Conservation (phyloP, 1,284 basidiomycete species). For the Cryptococcus sp. region DNA sequence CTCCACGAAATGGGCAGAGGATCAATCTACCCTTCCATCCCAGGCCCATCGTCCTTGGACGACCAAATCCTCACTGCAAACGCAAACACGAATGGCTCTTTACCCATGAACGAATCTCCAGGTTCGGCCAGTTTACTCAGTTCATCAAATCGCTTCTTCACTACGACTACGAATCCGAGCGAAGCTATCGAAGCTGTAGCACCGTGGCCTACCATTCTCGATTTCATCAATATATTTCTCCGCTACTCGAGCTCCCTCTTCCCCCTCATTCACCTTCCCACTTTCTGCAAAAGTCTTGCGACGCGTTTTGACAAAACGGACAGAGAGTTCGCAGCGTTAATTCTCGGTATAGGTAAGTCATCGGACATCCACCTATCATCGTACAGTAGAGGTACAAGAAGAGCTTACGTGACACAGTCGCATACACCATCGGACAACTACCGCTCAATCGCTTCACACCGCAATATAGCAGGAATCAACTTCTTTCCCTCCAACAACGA, state of each 20-base stretch:
- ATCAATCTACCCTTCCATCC: too few relatives aligned
- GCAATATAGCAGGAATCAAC: slow-evolving; percentile 16
- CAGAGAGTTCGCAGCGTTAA: slow-evolving; percentile 19
- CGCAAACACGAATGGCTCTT: background rate
- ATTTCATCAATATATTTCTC: slow-evolving; percentile 24
- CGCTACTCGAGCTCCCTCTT: slow-evolving; percentile 24
- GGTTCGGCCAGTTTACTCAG: background rate
- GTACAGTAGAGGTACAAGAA: background rate
- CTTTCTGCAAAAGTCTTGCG: slow-evolving; percentile 16
- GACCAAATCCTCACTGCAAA: too few relatives aligned
- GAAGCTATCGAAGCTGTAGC: slow-evolving; percentile 20
- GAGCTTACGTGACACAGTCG: slow-evolving; percentile 10
- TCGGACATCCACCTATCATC: too few relatives aligned
- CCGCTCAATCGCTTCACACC: slow-evolving; percentile 21
- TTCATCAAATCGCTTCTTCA: too few relatives aligned
- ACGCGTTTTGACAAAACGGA: slow-evolving; percentile 19
- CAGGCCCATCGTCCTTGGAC: too few relatives aligned
- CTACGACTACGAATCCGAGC: too few relatives aligned
- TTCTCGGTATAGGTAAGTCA: slow-evolving; percentile 25
- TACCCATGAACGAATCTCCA: background rate
- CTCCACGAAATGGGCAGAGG: too few relatives aligned
- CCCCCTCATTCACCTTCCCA: slow-evolving; percentile 28
- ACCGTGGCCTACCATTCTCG: slow-evolving; percentile 22
- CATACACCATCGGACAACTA: slow-evolving; percentile 31
- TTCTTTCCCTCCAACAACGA: slow-evolving; percentile 25